Evolutionary conservation across 768 basidiomycete species (phyloP), one percentile per base, ranked within the genome.

Genomic region (Auricularia heimuer): DNA sequence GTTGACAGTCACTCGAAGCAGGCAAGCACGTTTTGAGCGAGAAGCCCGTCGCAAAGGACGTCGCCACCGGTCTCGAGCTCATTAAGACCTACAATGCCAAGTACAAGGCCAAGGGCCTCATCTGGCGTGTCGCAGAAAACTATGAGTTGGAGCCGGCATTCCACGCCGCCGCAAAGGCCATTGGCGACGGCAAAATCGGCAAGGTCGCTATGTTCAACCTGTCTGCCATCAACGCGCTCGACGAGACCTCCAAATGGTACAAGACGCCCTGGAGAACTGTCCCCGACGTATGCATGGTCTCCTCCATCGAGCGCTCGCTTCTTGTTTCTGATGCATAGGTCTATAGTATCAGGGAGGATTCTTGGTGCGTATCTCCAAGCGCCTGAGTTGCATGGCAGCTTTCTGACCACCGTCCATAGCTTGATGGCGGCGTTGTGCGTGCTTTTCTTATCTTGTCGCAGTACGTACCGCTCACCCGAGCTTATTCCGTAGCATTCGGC

Each of bases 1-100:
- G n/a, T 18, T 35, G 29, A 54, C 56, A 60, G 56, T 82, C 83
- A 0, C 76, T 88, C 44, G 82, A 78, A 0, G 88, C 90, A 2
- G 90, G 92, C 34, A 96, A 95, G 76, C 90, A 94, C 71, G 91
- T 95, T 61, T 72, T 94, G 66, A 88, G 87, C 73, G 93, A 96
- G 79, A 95, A 95, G 71, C 94, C 94, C 4, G 81, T 94, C 14
- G 90, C 85, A 3, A 79, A 85, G 51, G 86, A 89, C 69, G 84
- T 93, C 56, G 79, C 80, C 35, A 75, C 77, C 2, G 92, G 88
- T 0, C 74, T 84, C 58, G 77, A 78, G 66, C 78, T 94, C 61
- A 86, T 94, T 72, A 77, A 81, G 42, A 79, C 77, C 45, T 94
- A 91, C 73, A 82, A 89, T 68, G 73, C 74, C 63, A 76, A 78